Conservation (phyloP, 2,329 filamentous ascomycete genomes). For the Exophiala lecanii-corni region DNA sequence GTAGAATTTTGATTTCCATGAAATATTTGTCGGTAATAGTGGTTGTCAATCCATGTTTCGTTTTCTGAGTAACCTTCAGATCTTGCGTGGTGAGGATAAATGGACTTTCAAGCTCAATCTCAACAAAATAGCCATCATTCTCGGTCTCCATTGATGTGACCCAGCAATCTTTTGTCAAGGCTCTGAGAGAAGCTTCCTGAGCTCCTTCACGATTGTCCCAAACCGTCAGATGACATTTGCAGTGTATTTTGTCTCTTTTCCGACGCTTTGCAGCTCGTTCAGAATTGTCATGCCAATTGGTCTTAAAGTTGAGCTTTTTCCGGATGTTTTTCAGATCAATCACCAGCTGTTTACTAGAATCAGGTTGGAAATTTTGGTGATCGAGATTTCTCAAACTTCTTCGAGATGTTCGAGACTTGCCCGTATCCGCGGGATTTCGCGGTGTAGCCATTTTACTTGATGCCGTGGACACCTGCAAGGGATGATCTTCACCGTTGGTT, state of each 20-base stretch:
- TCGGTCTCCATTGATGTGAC: conserved; percentile 13
- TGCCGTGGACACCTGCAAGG: too few species aligned
- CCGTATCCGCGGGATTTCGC: too few species aligned
- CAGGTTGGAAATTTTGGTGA: conserved; percentile 10
- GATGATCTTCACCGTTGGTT: too few species aligned
- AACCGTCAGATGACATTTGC: conserved; percentile 23
- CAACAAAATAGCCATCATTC: conserved; percentile 17
- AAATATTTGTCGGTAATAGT: conserved; percentile 25
- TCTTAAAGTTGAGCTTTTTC: conserved; percentile 25
- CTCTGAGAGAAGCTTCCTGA: conserved; percentile 8
- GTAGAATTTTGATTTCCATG: conserved; percentile 27
- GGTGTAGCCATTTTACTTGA: too few species aligned
- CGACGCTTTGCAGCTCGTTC: conserved; percentile 17
- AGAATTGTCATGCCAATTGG: conserved; percentile 7
- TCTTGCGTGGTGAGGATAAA: conserved; percentile 23
- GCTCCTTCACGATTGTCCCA: conserved; percentile 24
- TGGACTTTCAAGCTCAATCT: conserved; percentile 21
- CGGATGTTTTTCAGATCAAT: conserved; percentile 22
- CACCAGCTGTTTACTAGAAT: conserved; percentile 15
- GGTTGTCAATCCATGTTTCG: conserved; percentile 9
- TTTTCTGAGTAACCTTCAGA: conserved; percentile 14
- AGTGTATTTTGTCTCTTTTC: conserved; percentile 17
- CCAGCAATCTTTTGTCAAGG: conserved; percentile 11
- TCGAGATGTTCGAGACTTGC: neutral
- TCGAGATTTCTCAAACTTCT: conserved; percentile 16